Percentiles rank a stretch among this genome's conserved stretches.
These are phyloP conservation scores for Coemansia sp. DNA, from an alignment of 192 early-diverging fungal genomes.

Conservation along the genomic window DNA sequence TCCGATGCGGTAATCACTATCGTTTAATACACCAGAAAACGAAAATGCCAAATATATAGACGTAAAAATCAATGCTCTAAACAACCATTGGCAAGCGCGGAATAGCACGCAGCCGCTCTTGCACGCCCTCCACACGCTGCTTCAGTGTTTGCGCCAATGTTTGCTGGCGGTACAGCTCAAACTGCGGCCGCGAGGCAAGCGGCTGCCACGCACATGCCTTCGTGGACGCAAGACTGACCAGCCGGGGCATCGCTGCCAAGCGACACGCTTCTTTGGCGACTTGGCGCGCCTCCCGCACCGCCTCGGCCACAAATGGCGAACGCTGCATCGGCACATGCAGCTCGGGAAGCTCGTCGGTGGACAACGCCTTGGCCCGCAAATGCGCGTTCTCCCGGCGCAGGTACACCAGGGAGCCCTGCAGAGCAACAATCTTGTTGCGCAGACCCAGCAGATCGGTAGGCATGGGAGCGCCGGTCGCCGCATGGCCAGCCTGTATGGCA, in stretches of 20 bases:
- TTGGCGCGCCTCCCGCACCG: constrained; percentile 22
- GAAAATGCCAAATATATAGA: neutral
- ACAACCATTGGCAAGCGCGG: neutral
- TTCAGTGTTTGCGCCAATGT: constrained; percentile 46
- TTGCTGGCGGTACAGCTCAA: constrained; percentile 50
- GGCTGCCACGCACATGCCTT: constrained; percentile 30
- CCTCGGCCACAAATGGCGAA: constrained; percentile 10
- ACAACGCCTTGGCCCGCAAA: constrained; percentile 61
- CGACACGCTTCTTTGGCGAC: constrained; percentile 38
- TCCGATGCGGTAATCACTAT: neutral
- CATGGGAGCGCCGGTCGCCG: constrained; percentile 11
- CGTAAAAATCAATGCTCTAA: neutral
- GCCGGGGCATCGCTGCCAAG: constrained; percentile 38
- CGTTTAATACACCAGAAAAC: neutral
- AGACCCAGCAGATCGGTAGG: constrained; percentile 60
- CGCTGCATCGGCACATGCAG: neutral
- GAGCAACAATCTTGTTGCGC: constrained; percentile 35
- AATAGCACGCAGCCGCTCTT: constrained; percentile 31
- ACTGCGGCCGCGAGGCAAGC: constrained; percentile 35
- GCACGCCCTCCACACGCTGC: constrained; percentile 38
- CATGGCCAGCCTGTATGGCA: neutral
- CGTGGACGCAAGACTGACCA: constrained; percentile 22
- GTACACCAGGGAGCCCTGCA: constrained; percentile 74
- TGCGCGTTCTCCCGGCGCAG: constrained; percentile 81
- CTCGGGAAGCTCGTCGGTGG: constrained; percentile 14